phyloP scores from a whole-genome alignment of 306 rosid species.

The Delonix regia region DNA sequence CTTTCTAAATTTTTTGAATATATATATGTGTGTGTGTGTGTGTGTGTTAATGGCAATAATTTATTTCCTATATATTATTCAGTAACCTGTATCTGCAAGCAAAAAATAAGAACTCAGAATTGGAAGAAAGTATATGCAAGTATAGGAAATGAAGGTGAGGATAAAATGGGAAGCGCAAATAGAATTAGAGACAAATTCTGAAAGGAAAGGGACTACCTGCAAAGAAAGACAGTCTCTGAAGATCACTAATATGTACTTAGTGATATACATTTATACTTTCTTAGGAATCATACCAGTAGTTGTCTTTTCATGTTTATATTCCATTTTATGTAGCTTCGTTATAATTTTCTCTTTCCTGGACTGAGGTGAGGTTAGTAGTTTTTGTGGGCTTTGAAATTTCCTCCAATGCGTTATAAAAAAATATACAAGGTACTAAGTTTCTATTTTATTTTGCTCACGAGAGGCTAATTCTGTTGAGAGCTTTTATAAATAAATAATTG shows the following conservation, averaged over 20 bases:
- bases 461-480: not conserved
- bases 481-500: not conserved
- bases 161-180: conserved; percentile 16
- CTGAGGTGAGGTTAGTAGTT: not conserved
- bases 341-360: not conserved
- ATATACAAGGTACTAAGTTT: too few relatives aligned
- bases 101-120: not conserved
- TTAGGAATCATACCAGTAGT: too few relatives aligned
- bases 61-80: conserved; percentile 4
- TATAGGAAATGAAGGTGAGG: not conserved
- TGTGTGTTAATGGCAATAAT: too few relatives aligned
- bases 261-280: too few relatives aligned
- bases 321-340: conserved; percentile 3
- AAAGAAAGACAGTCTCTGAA: too few relatives aligned
- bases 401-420: too few relatives aligned
- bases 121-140: not conserved
- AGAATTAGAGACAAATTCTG: too few relatives aligned
- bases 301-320: not conserved
- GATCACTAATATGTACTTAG: too few relatives aligned
- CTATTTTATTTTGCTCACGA: too few relatives aligned
- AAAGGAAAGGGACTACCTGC: too few relatives aligned
- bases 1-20: not conserved
- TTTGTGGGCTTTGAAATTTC: too few relatives aligned
- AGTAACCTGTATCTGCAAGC: not conserved
- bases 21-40: not conserved